These are phyloP conservation scores for Mucor irregularis DNA, from an alignment of 371 early-diverging fungal species.

Conservation along the genomic window DNA sequence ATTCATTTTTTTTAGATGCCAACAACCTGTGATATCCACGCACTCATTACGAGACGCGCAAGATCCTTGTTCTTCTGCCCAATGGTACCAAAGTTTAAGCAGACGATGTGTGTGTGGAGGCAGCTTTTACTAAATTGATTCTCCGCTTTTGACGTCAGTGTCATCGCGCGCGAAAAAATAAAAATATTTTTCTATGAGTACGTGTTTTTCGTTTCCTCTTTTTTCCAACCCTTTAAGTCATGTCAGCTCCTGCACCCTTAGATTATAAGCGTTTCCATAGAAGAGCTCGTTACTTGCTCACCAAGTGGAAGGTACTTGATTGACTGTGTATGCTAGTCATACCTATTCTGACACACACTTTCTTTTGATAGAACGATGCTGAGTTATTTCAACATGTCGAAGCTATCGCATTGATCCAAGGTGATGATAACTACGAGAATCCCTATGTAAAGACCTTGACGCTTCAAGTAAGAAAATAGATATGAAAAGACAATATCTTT, in stretches of 20 bases:
- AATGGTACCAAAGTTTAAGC: constrained; percentile 39
- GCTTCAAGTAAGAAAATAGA: constrained; percentile 47
- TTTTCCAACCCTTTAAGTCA: neutral
- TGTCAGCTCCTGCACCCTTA: constrained; percentile 43
- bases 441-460: constrained; percentile 72
- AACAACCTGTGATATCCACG: constrained; percentile 24
- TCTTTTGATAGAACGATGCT: constrained; percentile 15
- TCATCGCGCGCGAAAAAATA: neutral
- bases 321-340: neutral
- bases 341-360: no score
- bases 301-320: constrained; percentile 66
- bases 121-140: constrained; percentile 32
- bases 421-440: constrained; percentile 66
- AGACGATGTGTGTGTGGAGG: constrained; percentile 44
- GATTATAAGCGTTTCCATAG: constrained; percentile 65
- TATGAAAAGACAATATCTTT: neutral
- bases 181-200: neutral
- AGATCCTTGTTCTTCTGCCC: constrained; percentile 32
- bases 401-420: constrained; percentile 63
- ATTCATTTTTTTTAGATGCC: constrained; percentile 29
- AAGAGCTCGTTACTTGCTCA: constrained; percentile 54
- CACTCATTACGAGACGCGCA: constrained; percentile 1
- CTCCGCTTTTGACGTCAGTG: no score
- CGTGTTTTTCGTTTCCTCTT: constrained; percentile 7
- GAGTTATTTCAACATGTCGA: constrained; percentile 60